Conservation (phyloP, 106 monocot genomes). For the Platanthera zijinensis region DNA sequence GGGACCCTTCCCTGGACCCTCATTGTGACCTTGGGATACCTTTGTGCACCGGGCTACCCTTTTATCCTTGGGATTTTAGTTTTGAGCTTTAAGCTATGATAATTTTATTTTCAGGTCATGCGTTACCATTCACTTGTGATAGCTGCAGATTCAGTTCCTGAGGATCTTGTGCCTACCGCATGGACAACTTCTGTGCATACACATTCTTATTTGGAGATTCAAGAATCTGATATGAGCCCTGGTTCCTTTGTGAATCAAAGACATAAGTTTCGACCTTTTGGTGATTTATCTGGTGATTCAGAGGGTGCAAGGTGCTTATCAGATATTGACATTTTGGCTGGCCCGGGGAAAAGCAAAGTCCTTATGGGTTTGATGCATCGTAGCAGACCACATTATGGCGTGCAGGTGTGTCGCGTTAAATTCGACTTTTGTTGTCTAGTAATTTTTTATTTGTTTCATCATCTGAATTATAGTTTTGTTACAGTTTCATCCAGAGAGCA, state of each 20-base stretch:
- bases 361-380: conserved; percentile 86
- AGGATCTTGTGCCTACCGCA: conserved; percentile 74
- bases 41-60: too few species aligned
- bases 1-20: too few species aligned
- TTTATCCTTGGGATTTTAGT: neutral
- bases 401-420: conserved; percentile 51
- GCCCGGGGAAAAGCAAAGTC: conserved; percentile 20
- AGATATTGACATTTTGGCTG: conserved; percentile 6
- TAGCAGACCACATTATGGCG: conserved; percentile 81
- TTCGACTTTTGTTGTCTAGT: neutral
- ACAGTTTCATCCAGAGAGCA: conserved; percentile 97
- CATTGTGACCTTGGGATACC: too few species aligned
- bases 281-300: conserved; percentile 16
- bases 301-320: conserved; percentile 9
- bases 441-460: conserved; percentile 7
- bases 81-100: neutral
- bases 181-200: conserved; percentile 55
- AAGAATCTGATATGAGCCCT: conserved; percentile 16
- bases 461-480: conserved; percentile 10
- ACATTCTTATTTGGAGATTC: conserved; percentile 39
- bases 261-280: conserved; percentile 13
- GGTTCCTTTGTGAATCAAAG: conserved; percentile 6
- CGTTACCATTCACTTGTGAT: conserved; percentile 94
- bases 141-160: conserved; percentile 58
- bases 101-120: conserved; percentile 55